These are phyloP conservation scores for Lentinus brumalis DNA, from an alignment of 768 basidiomycete species.

Conservation along the genomic window DNA sequence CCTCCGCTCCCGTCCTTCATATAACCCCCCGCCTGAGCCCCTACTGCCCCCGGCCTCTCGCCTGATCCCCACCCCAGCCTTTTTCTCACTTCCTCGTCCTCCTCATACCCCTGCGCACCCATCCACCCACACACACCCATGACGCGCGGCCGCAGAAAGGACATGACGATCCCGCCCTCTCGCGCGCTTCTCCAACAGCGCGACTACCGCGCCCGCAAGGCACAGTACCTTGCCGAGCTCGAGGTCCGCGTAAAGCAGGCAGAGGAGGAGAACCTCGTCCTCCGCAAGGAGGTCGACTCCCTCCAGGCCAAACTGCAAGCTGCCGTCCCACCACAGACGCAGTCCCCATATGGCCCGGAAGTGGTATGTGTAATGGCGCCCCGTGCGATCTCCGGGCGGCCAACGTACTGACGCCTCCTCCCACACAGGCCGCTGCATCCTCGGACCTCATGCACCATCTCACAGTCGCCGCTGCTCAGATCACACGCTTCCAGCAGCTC, in stretches of 20 bases:
- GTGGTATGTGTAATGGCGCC: slow-evolving; percentile 25
- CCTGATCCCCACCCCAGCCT: not conserved
- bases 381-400: slow-evolving; percentile 16
- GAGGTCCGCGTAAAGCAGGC: slow-evolving; percentile 54
- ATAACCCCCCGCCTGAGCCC: slow-evolving; percentile 2
- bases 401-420: slow-evolving; percentile 24
- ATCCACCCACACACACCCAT: slow-evolving; percentile 34
- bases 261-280: slow-evolving; percentile 55
- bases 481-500: slow-evolving; percentile 54
- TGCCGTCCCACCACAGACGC: slow-evolving; percentile 20
- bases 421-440: slow-evolving; percentile 50
- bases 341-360: slow-evolving; percentile 28
- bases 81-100: not conserved
- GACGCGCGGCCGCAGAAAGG: slow-evolving; percentile 69
- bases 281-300: slow-evolving; percentile 51
- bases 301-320: slow-evolving; percentile 40
- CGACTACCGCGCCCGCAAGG: slow-evolving; percentile 64
- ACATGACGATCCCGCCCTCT: slow-evolving; percentile 59
- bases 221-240: slow-evolving; percentile 55
- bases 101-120: not conserved
- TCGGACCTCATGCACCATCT: slow-evolving; percentile 54
- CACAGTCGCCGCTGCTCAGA: slow-evolving; percentile 46
- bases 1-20: slow-evolving; percentile 15
- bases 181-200: slow-evolving; percentile 63
- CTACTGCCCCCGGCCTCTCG: slow-evolving; percentile 4